These are phyloP conservation scores for Glutinoglossum americanum DNA, from an alignment of 495 filamentous ascomycete genomes.

Conservation along the genomic window DNA sequence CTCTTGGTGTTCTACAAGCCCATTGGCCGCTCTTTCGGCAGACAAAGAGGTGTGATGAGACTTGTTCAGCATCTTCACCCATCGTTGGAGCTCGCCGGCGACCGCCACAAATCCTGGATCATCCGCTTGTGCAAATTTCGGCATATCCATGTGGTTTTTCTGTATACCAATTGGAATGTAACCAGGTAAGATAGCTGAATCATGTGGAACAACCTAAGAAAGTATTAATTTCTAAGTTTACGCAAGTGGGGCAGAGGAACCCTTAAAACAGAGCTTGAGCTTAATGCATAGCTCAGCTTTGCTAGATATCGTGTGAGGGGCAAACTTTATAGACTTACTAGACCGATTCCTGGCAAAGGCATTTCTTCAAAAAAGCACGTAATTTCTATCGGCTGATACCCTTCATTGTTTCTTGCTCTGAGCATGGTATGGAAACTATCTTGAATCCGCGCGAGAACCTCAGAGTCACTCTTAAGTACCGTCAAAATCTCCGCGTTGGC, in stretches of 20 bases:
- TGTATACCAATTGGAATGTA: not conserved
- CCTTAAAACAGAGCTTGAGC: no score
- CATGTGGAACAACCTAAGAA: not conserved
- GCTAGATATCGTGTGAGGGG: no score
- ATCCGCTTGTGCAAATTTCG: not conserved
- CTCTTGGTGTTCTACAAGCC: no score
- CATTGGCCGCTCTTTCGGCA: no score
- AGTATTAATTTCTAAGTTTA: no score
- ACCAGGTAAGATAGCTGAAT: not conserved
- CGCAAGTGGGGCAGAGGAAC: no score
- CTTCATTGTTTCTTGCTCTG: not conserved
- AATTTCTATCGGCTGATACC: constrained; percentile 12
- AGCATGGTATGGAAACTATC: constrained; percentile 19
- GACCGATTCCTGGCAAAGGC: constrained; percentile 7
- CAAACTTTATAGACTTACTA: constrained; percentile 3
- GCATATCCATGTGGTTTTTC: not conserved
- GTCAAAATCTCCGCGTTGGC: constrained; percentile 6
- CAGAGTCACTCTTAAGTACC: constrained; percentile 9
- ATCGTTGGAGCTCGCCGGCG: not conserved
- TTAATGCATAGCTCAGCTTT: no score
- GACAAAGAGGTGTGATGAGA: no score
- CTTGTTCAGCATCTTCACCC: no score
- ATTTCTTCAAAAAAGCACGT: constrained; percentile 17
- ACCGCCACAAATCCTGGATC: not conserved
- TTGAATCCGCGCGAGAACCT: constrained; percentile 19